Conservation (phyloP, 257 asterid genomes). For the Solanum pimpinellifolium region DNA sequence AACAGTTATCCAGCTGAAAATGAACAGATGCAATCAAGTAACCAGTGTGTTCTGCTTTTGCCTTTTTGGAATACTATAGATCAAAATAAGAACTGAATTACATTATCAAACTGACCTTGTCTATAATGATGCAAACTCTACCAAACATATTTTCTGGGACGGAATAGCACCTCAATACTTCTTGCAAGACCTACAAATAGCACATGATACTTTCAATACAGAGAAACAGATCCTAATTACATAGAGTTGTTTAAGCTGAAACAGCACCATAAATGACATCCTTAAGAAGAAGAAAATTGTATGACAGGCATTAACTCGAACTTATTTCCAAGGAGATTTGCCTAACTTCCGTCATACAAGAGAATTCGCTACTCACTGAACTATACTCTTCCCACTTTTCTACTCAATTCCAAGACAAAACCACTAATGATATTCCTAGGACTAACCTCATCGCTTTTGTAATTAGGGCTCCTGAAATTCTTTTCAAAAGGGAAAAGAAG, state of each 20-base stretch:
- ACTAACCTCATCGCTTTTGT: not conserved
- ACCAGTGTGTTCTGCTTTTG: not conserved
- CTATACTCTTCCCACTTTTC: not conserved
- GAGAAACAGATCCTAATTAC: not conserved
- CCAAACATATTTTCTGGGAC: constrained; percentile 67
- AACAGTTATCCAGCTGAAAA: not conserved
- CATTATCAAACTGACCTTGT: constrained; percentile 58
- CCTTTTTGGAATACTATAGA: not conserved
- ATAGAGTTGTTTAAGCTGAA: not conserved
- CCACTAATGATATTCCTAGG: not conserved
- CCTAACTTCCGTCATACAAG: not conserved
- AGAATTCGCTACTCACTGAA: not conserved
- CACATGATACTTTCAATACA: not conserved
- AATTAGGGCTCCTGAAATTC: not conserved
- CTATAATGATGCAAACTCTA: constrained; percentile 83
- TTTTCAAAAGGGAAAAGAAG: not conserved
- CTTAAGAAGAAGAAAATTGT: not conserved
- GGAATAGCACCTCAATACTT: constrained; percentile 64
- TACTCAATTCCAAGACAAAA: not conserved
- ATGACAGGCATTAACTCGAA: not conserved
- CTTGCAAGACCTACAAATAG: constrained; percentile 78
- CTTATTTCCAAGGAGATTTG: not conserved
- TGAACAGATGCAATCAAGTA: not conserved
- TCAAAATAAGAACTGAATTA: not conserved
- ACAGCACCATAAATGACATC: not conserved